Evolutionary conservation across 306 rosid genomes (phyloP).

Genomic region (Chamaecrista fasciculata): DNA sequence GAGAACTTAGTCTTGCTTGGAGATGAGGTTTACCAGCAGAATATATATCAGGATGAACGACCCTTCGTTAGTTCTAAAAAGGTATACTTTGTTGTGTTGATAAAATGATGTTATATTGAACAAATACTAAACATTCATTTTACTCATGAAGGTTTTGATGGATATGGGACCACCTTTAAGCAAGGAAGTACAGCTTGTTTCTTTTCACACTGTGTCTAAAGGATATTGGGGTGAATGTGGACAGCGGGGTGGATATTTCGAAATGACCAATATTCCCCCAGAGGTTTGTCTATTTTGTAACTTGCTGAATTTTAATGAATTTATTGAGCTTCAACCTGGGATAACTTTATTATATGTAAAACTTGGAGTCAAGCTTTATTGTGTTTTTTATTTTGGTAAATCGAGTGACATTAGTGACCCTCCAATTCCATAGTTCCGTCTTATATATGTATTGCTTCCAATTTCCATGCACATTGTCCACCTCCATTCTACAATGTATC

Average conservation of each 20-base stretch:
- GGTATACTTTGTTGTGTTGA: constrained; percentile 41
- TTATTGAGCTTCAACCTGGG: constrained; percentile 21
- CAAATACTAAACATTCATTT: constrained; percentile 22
- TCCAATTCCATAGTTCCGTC: too few relatives aligned
- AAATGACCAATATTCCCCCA: constrained; percentile 97
- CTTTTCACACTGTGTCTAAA: constrained; percentile 91
- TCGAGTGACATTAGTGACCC: too few relatives aligned
- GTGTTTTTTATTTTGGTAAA: too few relatives aligned
- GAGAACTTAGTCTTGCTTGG: constrained; percentile 91
- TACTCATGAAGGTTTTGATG: constrained; percentile 63
- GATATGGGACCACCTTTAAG: constrained; percentile 81
- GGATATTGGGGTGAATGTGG: constrained; percentile 99
- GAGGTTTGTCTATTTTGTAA: constrained; percentile 54
- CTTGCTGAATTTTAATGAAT: constrained; percentile 11
- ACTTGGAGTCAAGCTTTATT: constrained; percentile 1
- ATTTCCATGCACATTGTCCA: background rate
- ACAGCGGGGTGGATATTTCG: constrained; percentile 98
- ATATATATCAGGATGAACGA: constrained; percentile 93
- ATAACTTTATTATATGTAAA: background rate
- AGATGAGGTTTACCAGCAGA: constrained; percentile 98
- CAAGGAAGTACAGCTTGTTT: constrained; percentile 86
- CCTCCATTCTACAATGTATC: constrained; percentile 10
- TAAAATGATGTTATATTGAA: constrained; percentile 19
- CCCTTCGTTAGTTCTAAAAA: constrained; percentile 88
- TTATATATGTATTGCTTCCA: constrained; percentile 10